phyloP scores from a whole-genome alignment of 176 grass and related monocot genomes.

The Urochloa ruziziensis region DNA sequence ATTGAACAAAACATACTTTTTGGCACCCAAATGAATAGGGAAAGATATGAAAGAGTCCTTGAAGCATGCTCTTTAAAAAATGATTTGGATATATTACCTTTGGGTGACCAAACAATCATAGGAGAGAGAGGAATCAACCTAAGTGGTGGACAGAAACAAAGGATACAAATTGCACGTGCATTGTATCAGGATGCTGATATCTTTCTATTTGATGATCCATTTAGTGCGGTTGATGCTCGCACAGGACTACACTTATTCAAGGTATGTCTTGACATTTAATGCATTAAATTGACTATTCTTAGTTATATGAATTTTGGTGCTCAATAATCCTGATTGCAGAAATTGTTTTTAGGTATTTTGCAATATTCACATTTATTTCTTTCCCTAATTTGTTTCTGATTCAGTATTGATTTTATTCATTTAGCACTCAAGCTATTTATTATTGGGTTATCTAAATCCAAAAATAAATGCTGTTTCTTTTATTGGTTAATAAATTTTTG shows the following conservation, averaged over 20 bases:
- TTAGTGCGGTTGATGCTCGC: constrained; percentile 72
- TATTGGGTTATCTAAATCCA: neutral
- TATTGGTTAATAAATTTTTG: neutral
- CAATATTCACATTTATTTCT: too few species aligned
- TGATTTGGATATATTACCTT: constrained; percentile 55
- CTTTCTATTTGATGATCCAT: constrained; percentile 79
- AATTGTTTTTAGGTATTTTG: too few species aligned
- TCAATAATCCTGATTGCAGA: too few species aligned
- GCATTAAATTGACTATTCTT: neutral
- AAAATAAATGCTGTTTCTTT: neutral
- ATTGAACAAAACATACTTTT: constrained; percentile 69
- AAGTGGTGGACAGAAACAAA: constrained; percentile 73
- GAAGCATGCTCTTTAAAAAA: constrained; percentile 60
- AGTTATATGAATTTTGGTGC: too few species aligned
- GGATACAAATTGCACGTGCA: constrained; percentile 66
- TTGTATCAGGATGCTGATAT: constrained; percentile 77
- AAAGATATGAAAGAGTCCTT: constrained; percentile 47
- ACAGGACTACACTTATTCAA: constrained; percentile 67
- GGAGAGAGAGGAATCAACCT: constrained; percentile 82
- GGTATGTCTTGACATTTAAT: constrained; percentile 13
- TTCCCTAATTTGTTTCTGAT: too few species aligned
- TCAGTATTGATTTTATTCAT: neutral
- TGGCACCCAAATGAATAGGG: constrained; percentile 37
- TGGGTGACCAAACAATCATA: constrained; percentile 67
- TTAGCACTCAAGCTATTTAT: neutral